These are phyloP conservation scores for Plicaturopsis crispa DNA, from an alignment of 768 basidiomycete species.

Conservation along the genomic window DNA sequence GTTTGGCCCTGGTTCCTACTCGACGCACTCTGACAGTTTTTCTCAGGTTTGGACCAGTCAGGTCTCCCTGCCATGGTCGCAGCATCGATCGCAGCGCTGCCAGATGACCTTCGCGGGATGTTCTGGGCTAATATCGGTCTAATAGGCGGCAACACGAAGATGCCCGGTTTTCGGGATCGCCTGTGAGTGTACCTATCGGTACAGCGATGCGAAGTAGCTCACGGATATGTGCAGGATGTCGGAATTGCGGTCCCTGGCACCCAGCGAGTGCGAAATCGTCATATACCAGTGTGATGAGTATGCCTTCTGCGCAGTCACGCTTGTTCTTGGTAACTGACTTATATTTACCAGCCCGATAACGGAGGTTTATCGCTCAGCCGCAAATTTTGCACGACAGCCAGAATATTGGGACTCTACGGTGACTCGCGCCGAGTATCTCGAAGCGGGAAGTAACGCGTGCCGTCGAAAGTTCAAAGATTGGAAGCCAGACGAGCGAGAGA, in stretches of 20 bases:
- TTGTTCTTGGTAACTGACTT: slow-evolving; percentile 6
- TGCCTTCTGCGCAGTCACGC: slow-evolving; percentile 21
- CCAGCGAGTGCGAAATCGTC: slow-evolving; percentile 68
- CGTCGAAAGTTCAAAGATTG: slow-evolving; percentile 69
- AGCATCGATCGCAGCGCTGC: slow-evolving; percentile 66
- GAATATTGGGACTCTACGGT: slow-evolving; percentile 48
- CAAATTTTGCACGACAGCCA: slow-evolving; percentile 46
- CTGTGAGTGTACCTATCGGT: slow-evolving; percentile 45
- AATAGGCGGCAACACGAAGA: slow-evolving; percentile 76
- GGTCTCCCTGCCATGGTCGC: slow-evolving; percentile 76
- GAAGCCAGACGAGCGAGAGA: slow-evolving; percentile 31
- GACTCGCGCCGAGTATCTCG: slow-evolving; percentile 78
- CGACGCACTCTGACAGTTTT: slow-evolving; percentile 4
- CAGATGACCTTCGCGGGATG: slow-evolving; percentile 80
- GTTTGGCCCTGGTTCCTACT: slow-evolving; percentile 7
- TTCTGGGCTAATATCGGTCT: slow-evolving; percentile 94
- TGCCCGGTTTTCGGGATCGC: slow-evolving; percentile 66
- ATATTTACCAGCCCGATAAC: slow-evolving; percentile 46
- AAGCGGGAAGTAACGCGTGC: slow-evolving; percentile 70
- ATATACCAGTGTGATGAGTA: slow-evolving; percentile 73
- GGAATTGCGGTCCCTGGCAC: slow-evolving; percentile 76
- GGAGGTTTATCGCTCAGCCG: slow-evolving; percentile 57
- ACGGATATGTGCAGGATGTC: slow-evolving; percentile 38
- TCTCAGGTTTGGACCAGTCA: slow-evolving; percentile 66
- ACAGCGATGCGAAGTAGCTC: slow-evolving; percentile 8